Conservation (phyloP, 2,329 filamentous ascomycete genomes). For the Penicillium capsulatum region DNA sequence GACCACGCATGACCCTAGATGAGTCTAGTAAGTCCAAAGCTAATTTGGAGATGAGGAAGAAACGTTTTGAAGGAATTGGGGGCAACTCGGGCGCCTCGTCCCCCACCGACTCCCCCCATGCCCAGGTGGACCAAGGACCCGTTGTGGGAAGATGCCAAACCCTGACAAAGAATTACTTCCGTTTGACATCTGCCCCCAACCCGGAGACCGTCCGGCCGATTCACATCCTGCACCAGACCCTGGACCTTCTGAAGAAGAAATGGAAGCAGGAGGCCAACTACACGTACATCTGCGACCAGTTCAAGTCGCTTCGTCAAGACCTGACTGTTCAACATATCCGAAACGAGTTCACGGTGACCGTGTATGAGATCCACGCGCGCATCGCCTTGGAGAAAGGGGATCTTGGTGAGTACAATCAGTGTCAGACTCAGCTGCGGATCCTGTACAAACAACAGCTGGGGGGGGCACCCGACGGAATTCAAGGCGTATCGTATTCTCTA, state of each 20-base stretch:
- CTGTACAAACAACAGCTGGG: constrained; percentile 83
- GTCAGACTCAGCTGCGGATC: constrained; percentile 92
- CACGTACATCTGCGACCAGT: constrained; percentile 96
- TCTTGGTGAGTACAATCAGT: constrained; percentile 99
- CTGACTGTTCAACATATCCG: constrained; percentile 96
- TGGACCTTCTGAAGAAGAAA: constrained; percentile 87
- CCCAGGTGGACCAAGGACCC: constrained; percentile 54
- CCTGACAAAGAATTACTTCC: constrained; percentile 91
- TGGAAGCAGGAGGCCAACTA: constrained; percentile 95
- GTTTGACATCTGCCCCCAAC: constrained; percentile 84
- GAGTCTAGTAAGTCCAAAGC: constrained; percentile 83
- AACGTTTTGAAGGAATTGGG: constrained; percentile 67
- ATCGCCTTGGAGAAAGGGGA: constrained; percentile 98
- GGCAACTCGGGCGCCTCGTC: constrained; percentile 39
- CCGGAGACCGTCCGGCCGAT: constrained; percentile 85
- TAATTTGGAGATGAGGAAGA: constrained; percentile 80
- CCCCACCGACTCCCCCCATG: constrained; percentile 47
- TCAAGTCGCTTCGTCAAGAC: constrained; percentile 97
- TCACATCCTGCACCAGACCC: constrained; percentile 70
- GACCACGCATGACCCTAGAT: constrained; percentile 48
- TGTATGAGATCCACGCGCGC: constrained; percentile 95
- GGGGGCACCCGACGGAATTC: constrained; percentile 89
- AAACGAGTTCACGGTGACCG: constrained; percentile 91
- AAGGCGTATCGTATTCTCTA: constrained; percentile 99
- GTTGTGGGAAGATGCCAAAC: constrained; percentile 79